Conservation (phyloP, 179 eudicot genomes). For the Beta macrorhiza region DNA sequence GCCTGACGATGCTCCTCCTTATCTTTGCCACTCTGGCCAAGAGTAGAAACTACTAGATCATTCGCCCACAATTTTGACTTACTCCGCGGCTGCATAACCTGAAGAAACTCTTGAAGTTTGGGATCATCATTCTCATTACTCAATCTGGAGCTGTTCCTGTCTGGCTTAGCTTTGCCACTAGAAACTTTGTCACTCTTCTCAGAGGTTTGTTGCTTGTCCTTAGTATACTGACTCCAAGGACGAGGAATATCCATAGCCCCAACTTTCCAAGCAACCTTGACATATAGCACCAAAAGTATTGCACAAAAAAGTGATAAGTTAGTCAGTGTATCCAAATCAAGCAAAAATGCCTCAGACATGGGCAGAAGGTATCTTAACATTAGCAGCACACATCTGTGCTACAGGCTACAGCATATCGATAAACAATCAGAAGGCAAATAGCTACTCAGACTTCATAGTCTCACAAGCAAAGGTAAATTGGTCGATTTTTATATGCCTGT, state of each 20-base stretch:
- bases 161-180: conserved; percentile 29
- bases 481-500: neutral
- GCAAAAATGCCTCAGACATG: neutral
- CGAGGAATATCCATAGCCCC: conserved; percentile 85
- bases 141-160: conserved; percentile 26
- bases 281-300: neutral
- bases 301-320: too few relatives aligned
- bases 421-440: neutral
- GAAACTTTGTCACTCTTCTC: conserved; percentile 36
- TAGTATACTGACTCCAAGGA: conserved; percentile 85
- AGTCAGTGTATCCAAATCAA: neutral
- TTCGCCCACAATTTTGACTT: conserved; percentile 88
- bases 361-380: neutral
- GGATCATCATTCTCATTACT: conserved; percentile 46
- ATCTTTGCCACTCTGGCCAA: conserved; percentile 29
- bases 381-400: neutral
- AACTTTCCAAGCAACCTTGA: conserved; percentile 69
- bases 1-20: conserved; percentile 23
- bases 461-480: neutral
- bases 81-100: conserved; percentile 72
- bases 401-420: neutral
- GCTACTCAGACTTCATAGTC: neutral
- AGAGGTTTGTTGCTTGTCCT: conserved; percentile 50
- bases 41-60: conserved; percentile 50
- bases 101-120: conserved; percentile 64